Evolutionary conservation across 345 rosid genomes (phyloP).

Genomic region (Populus pruinosa): DNA sequence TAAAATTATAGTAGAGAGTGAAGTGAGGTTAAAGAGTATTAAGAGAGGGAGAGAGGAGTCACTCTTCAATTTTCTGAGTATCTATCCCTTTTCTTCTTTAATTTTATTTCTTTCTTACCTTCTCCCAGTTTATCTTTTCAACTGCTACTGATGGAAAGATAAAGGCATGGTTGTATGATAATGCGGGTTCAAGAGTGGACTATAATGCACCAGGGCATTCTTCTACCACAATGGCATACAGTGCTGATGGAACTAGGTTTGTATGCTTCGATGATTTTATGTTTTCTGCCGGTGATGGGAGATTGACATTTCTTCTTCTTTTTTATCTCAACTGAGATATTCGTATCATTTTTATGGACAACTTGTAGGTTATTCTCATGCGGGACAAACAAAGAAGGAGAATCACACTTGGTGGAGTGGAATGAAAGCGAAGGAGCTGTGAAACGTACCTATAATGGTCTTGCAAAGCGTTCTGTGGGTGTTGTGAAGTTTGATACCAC

Average conservation of each 20-base stretch:
- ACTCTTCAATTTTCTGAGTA: neutral
- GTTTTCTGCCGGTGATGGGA: constrained; percentile 2
- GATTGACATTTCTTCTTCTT: constrained; percentile 7
- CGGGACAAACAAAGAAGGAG: constrained; percentile 80
- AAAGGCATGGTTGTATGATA: constrained; percentile 82
- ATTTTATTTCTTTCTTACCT: constrained; percentile 8
- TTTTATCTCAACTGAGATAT: neutral
- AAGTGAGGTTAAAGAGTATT: neutral
- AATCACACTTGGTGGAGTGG: constrained; percentile 82
- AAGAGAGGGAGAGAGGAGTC: neutral
- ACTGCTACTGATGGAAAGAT: constrained; percentile 80
- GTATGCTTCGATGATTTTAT: constrained; percentile 4
- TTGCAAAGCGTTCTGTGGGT: constrained; percentile 63
- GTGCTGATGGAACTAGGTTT: constrained; percentile 84
- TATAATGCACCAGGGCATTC: constrained; percentile 80
- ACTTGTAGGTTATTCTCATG: constrained; percentile 65
- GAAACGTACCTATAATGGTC: constrained; percentile 58
- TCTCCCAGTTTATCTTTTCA: constrained; percentile 63
- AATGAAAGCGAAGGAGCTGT: constrained; percentile 84
- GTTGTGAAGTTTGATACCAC: constrained; percentile 86
- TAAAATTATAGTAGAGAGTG: neutral
- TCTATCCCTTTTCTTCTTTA: neutral
- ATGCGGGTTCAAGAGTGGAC: constrained; percentile 69
- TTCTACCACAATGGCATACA: constrained; percentile 70
- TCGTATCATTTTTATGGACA: constrained; percentile 15